Base-by-base conservation (phyloP, 306 rosid genomes). In the Pyrus pyrifolia region DNA sequence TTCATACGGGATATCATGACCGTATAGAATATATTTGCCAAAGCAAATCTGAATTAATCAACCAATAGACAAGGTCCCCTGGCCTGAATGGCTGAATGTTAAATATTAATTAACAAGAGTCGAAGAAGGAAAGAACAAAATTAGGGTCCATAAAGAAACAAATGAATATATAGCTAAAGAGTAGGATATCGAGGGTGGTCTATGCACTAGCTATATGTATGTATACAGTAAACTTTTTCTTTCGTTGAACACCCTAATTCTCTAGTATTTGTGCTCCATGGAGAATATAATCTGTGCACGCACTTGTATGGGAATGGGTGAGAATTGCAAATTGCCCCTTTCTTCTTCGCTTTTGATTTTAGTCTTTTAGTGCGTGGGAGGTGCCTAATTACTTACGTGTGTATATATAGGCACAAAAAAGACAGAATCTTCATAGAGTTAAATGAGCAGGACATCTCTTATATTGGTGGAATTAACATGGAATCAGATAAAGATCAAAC, bases 351-450 rank as follows among this genome's bases (percentile, higher is more conserved):
- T 49, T 65, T 77, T 53, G 66, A 79, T 67, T 15, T 29, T 65
- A 76, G 80, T 64, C 82, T 62, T 9, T 29, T 66, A 73, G 78
- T 57, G 85, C 53, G 70, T 77, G 71, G 75, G 53, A 67, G 74
- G 66, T 64, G 78, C 58, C 65, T 25, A 71, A 70, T 42, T 74
- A 58, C 42, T 58, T 25, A 25, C 8, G 12, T 42, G 45, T 49
- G 17, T 18, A 4, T 1, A 14, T 46, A 44, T 44, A 44, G 13
- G 40, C 35, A 62, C 7, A 59, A 11, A 51, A 44, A 70, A 71
- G 58, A 72, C 35, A 76, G 63, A 74, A 21, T 6, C 19, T 51
- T 51, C 21, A 2, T 14, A 14, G 18, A 17, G 7, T 46, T 46
- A 15, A 4, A 46, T 0, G 55, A 49, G 8, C 4, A 49, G 6